Base-by-base conservation (phyloP, 2,329 filamentous ascomycete species). In the Thermothelomyces thermophilus region DNA sequence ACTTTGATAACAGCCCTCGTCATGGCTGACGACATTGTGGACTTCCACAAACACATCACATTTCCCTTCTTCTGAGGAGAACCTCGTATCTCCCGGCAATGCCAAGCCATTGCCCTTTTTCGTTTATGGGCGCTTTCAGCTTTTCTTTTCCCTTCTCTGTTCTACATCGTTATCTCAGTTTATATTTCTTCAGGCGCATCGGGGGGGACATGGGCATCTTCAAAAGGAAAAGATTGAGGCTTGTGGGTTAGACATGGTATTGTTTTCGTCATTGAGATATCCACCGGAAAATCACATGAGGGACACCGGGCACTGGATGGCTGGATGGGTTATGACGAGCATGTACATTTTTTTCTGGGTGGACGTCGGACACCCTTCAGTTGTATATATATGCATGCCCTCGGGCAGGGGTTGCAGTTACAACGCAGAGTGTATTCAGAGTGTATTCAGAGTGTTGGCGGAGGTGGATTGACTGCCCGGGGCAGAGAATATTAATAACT, bases 401-500 rank as follows among this genome's bases (percentile, higher is more conserved):
- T 35, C 30, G 19, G 7, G 19, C 5, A 16, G 10, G 19, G 35
- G 26, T 33, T 5, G 31, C 14, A 22, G 46, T 26, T 28, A 33
- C 17, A 6, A 36, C 7, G 22, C 3, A 35, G 41, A 9, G n/a
- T n/a, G 22, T 9, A 36, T 10, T 17, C 3, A 35, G 41, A 9
- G n/a, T n/a, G 16, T 5, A 22, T 20, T 6, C 3, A 9, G 26
- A 37, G 28, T 30, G 35, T 19, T 14, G 26, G 28, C 26, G 49
- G n/a, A n/a, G n/a, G 42, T 16, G 16, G 36, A 7, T 3, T 34
- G 44, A 47, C 57, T 59, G 57, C 58, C 58, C 54, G 56, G 58
- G 11, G 58, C 58, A 59, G 57, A 36, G 13, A 5, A 26, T 5
- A 9, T 26, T 9, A 9, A 5, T 9, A 26, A 26, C 5, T 5